Percentiles rank a stretch among this genome's conserved stretches.
Conservation (phyloP, 2,329 filamentous ascomycete genomes). For the Cryphonectria parasitica region DNA sequence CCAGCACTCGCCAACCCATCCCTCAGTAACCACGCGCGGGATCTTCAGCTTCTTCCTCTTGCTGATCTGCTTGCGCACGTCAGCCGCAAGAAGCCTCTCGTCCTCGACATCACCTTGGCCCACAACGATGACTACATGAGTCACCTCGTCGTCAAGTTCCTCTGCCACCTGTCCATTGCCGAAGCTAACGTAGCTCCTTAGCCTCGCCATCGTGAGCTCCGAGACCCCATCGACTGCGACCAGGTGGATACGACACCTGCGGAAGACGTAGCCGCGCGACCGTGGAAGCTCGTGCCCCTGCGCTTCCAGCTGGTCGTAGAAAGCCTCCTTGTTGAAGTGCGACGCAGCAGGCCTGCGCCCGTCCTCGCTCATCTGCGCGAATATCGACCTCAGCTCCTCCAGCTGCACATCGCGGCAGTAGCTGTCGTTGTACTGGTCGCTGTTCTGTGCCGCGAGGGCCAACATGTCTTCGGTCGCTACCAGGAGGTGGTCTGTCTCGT, state of each 20-base stretch:
- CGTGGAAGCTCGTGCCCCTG: slow-evolving; percentile 57
- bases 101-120: slow-evolving; percentile 44
- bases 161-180: slow-evolving; percentile 65
- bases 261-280: slow-evolving; percentile 58
- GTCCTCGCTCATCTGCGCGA: slow-evolving; percentile 39
- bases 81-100: slow-evolving; percentile 44
- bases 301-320: slow-evolving; percentile 59
- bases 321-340: slow-evolving; percentile 48
- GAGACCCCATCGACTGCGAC: slow-evolving; percentile 37
- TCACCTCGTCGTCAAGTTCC: slow-evolving; percentile 59
- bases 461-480: slow-evolving; percentile 63
- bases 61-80: slow-evolving; percentile 53
- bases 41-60: slow-evolving; percentile 46
- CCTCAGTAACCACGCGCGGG: slow-evolving; percentile 69
- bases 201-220: slow-evolving; percentile 44
- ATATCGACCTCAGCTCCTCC: slow-evolving; percentile 44
- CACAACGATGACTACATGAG: slow-evolving; percentile 74
- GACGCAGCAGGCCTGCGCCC: slow-evolving; percentile 31
- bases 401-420: slow-evolving; percentile 67
- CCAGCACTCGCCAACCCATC: slow-evolving; percentile 85
- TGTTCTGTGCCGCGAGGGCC: slow-evolving; percentile 60
- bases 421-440: slow-evolving; percentile 82
- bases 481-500: slow-evolving; percentile 70
- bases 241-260: slow-evolving; percentile 49
- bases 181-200: slow-evolving; percentile 67